A percentile compares a stretch with the other conserved stretches of the same genome.
These are phyloP conservation scores for Brassica juncea DNA, from an alignment of 345 rosid species.

Conservation along the genomic window DNA sequence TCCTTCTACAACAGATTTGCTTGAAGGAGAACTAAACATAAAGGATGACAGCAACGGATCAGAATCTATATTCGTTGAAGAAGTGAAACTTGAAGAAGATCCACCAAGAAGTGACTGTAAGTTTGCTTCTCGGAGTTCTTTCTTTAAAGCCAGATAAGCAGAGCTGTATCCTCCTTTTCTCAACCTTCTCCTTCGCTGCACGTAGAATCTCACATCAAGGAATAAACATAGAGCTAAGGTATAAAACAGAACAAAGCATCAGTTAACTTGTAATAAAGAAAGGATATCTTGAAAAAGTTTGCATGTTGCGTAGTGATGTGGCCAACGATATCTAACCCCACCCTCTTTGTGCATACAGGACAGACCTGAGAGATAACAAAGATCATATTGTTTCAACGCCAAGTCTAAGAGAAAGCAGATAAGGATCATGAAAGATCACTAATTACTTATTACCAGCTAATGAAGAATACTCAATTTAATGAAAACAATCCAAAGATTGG, in stretches of 20 bases:
- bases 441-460: slow-evolving; percentile 18
- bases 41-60: slow-evolving; percentile 76
- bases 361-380: slow-evolving; percentile 54
- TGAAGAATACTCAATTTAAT: slow-evolving; percentile 17
- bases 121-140: slow-evolving; percentile 68
- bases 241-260: slow-evolving; percentile 10
- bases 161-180: slow-evolving; percentile 62
- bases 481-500: slow-evolving; percentile 36
- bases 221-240: slow-evolving; percentile 17
- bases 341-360: slow-evolving; percentile 73
- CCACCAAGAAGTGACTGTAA: slow-evolving; percentile 68
- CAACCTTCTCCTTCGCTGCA: slow-evolving; percentile 70
- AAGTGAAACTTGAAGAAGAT: slow-evolving; percentile 55
- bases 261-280: background rate
- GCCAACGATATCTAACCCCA: slow-evolving; percentile 68
- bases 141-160: slow-evolving; percentile 60
- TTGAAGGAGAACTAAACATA: slow-evolving; percentile 43
- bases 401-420: background rate
- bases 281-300: slow-evolving; percentile 82
- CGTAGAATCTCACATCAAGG: slow-evolving; percentile 62
- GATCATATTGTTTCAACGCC: background rate
- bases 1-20: slow-evolving; percentile 17
- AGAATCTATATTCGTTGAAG: slow-evolving; percentile 59
- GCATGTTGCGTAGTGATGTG: slow-evolving; percentile 77
- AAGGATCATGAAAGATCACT: slow-evolving; percentile 33